These are phyloP conservation scores for Magnaporthales sp. DNA, from an alignment of 2,329 filamentous ascomycete genomes.

Conservation along the genomic window DNA sequence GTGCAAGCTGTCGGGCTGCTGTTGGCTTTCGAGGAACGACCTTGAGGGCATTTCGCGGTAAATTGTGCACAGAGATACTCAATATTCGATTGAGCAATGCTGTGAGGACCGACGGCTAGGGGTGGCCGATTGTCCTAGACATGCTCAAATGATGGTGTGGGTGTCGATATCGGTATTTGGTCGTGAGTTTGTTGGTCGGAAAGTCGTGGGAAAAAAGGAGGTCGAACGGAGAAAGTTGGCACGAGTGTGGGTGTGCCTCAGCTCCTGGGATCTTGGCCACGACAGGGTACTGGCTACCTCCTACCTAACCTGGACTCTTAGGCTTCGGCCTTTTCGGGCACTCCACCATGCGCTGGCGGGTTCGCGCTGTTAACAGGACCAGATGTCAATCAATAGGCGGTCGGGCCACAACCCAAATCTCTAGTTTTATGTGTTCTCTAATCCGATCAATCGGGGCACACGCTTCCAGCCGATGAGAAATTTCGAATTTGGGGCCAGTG, in stretches of 20 bases:
- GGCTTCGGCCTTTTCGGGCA: not conserved
- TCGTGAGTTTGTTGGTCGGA: not conserved
- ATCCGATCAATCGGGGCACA: not conserved
- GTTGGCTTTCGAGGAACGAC: constrained; percentile 1
- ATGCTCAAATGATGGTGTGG: constrained; percentile 4
- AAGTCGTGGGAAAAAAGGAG: not conserved
- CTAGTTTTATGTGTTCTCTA: not conserved
- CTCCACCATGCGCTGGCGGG: not conserved
- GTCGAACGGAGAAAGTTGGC: constrained; percentile 3
- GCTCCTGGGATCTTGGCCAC: constrained; percentile 1
- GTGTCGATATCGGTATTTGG: not conserved
- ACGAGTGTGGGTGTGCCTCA: constrained; percentile 1
- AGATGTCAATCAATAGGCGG: not conserved
- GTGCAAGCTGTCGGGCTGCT: constrained; percentile 25
- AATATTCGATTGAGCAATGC: not conserved
- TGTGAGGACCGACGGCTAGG: not conserved
- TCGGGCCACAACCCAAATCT: not conserved
- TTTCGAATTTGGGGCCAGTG: not conserved
- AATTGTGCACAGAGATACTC: not conserved
- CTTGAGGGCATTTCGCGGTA: not conserved
- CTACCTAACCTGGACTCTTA: not conserved
- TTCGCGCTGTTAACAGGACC: not conserved
- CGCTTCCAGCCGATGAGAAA: not conserved
- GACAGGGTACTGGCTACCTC: not conserved
- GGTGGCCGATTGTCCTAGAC: constrained; percentile 5